Conservation (phyloP, 1,284 basidiomycete species). For the Albatrellus sp. region DNA sequence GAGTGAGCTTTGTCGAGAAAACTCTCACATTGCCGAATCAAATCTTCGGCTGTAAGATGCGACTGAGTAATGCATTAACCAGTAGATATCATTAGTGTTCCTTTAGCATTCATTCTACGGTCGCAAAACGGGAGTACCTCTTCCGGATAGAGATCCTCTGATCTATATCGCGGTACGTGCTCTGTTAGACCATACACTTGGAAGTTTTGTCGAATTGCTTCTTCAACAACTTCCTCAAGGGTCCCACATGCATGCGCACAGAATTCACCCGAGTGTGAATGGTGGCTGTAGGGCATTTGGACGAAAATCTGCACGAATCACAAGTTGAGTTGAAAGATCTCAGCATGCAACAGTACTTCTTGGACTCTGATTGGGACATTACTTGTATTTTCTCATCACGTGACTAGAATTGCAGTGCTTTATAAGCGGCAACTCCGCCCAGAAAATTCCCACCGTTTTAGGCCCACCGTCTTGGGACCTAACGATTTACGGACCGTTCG, state of each 20-base stretch:
- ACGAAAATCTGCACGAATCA: no score
- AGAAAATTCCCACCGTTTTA: no score
- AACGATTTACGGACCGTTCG: no score
- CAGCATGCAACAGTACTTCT: no score
- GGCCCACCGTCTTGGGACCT: no score
- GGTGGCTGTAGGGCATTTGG: constrained; percentile 79
- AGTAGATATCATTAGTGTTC: no score
- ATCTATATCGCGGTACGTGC: constrained; percentile 82
- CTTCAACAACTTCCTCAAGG: constrained; percentile 69
- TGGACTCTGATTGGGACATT: no score
- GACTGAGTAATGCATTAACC: constrained; percentile 22
- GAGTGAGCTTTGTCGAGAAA: constrained; percentile 72
- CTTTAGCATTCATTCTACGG: not conserved
- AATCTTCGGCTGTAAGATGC: constrained; percentile 30
- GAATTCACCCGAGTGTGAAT: constrained; percentile 95
- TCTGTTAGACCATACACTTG: constrained; percentile 84
- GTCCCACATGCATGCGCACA: constrained; percentile 79
- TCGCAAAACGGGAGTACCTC: constrained; percentile 46
- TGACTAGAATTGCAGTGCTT: no score
- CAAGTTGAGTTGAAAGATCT: not conserved
- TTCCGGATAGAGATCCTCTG: constrained; percentile 85
- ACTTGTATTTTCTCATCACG: no score
- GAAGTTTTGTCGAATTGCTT: constrained; percentile 74
- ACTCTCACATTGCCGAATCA: constrained; percentile 48
- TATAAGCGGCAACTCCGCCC: no score